These are phyloP conservation scores for Kwoniella sp. DNA, from an alignment of 768 basidiomycete species.

Conservation along the genomic window DNA sequence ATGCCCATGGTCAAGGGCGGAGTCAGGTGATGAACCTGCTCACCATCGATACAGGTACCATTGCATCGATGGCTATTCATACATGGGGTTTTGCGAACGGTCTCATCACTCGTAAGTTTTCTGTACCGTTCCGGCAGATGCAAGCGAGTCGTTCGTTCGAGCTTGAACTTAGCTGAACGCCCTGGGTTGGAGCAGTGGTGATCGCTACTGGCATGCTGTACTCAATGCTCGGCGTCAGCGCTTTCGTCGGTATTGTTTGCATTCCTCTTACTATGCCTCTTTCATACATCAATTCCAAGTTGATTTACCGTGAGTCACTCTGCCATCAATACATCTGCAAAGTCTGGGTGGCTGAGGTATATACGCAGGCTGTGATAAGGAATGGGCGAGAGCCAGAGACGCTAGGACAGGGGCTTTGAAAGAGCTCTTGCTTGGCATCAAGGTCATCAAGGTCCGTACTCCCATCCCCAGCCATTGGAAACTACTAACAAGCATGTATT, in stretches of 20 bases:
- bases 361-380: constrained; percentile 40
- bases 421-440: constrained; percentile 46
- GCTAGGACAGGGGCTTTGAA: constrained; percentile 45
- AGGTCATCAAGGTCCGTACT: constrained; percentile 48
- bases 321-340: not conserved
- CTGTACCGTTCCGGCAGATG: no score
- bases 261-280: constrained; percentile 40
- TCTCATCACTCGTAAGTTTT: constrained; percentile 26
- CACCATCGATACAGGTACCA: constrained; percentile 40
- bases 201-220: constrained; percentile 40
- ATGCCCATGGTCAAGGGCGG: constrained; percentile 26
- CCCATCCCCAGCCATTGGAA: not conserved
- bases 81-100: constrained; percentile 39
- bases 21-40: constrained; percentile 47
- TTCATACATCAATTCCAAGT: constrained; percentile 25
- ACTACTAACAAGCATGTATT: not conserved
- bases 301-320: constrained; percentile 34
- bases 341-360: constrained; percentile 5
- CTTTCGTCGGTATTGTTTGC: constrained; percentile 45
- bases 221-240: constrained; percentile 44
- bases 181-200: constrained; percentile 24
- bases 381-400: constrained; percentile 39
- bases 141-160: no score
- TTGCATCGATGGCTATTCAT: constrained; percentile 38
- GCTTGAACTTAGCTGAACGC: no score